Conservation (phyloP, 2,329 filamentous ascomycete species). For the Bipolaris gigantea region DNA sequence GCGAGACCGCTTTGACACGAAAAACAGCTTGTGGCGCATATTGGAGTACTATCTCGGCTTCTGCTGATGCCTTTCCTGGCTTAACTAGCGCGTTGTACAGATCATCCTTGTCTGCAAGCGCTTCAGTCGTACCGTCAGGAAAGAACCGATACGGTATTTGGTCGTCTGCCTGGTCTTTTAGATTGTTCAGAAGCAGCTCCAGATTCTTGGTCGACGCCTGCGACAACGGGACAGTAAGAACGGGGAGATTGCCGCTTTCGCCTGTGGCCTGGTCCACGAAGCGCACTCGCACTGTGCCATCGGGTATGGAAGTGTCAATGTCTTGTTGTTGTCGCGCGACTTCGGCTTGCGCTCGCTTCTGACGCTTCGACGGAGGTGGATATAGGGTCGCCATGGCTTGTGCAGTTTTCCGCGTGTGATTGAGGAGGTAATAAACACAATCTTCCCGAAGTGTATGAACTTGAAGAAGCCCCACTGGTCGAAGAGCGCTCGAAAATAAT, state of each 20-base stretch:
- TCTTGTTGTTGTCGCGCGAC: constrained; percentile 75
- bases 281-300: constrained; percentile 79
- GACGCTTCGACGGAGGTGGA: constrained; percentile 86
- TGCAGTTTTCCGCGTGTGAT: background rate
- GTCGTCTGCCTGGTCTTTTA: constrained; percentile 69
- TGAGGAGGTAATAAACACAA: background rate
- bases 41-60: constrained; percentile 64
- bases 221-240: constrained; percentile 71
- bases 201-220: constrained; percentile 89
- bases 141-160: constrained; percentile 69
- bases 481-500: constrained; percentile 18
- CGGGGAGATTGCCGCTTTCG: constrained; percentile 69
- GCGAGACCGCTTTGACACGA: constrained; percentile 85
- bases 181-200: constrained; percentile 80
- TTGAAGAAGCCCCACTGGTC: background rate
- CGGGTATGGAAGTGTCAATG: constrained; percentile 64
- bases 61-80: constrained; percentile 53
- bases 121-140: constrained; percentile 50
- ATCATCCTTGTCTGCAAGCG: constrained; percentile 51
- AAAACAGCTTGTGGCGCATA: constrained; percentile 88
- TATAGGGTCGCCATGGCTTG: constrained; percentile 72
- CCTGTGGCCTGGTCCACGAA: constrained; percentile 81
- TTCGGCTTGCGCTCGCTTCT: constrained; percentile 74
- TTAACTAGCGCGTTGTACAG: constrained; percentile 47
- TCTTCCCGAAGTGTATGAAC: background rate